Evolutionary conservation across 345 rosid species (phyloP).

Genomic region (Rhizophora apiculata): DNA sequence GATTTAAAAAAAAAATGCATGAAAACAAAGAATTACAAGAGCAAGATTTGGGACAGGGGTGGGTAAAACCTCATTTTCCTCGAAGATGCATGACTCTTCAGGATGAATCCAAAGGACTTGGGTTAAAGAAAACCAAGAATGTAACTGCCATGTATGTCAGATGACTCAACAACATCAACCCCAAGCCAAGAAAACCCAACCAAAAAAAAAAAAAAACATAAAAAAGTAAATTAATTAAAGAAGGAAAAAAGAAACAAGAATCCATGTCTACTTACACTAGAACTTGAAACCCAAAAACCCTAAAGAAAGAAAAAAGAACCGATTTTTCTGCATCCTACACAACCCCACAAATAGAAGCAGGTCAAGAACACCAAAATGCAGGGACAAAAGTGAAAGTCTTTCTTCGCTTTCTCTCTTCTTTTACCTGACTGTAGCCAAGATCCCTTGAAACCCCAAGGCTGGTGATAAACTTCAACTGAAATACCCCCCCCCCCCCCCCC

Average conservation of each 20-base stretch:
- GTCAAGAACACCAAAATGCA: constrained; percentile 4
- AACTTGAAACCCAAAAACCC: neutral
- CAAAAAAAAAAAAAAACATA: neutral
- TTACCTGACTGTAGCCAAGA: neutral
- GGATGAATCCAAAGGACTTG: too few species aligned
- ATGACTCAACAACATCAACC: neutral
- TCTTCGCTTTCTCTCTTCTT: neutral
- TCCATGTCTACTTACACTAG: too few species aligned
- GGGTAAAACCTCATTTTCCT: too few species aligned
- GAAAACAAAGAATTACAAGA: too few species aligned
- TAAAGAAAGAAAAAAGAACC: neutral
- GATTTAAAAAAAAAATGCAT: too few species aligned
- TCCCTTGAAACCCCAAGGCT: neutral
- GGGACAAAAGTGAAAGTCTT: too few species aligned
- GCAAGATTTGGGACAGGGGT: too few species aligned
- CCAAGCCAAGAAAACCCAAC: neutral
- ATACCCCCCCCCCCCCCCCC: too few species aligned
- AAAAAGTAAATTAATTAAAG: neutral
- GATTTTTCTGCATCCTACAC: too few species aligned
- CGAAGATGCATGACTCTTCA: too few species aligned
- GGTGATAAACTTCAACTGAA: neutral
- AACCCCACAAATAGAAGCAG: neutral
- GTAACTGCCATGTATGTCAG: too few species aligned
- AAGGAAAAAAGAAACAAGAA: neutral
- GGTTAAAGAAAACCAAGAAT: too few species aligned